Conservation (phyloP, 1,139 yeast species). For the Kurtzmaniella quercitrusa region DNA sequence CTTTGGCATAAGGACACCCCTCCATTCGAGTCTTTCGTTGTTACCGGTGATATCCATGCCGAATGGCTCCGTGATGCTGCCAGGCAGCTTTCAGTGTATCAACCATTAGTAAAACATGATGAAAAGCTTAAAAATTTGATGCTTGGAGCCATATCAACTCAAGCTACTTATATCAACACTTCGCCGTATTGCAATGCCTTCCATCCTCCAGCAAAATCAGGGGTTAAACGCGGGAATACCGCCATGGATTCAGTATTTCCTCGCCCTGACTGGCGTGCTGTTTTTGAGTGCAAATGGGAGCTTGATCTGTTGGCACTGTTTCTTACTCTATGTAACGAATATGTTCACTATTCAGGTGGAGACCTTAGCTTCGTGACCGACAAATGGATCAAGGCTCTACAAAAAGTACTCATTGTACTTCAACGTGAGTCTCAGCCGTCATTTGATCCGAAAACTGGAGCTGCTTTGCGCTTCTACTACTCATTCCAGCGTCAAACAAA, state of each 20-base stretch:
- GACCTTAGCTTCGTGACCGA: slow-evolving; percentile 49
- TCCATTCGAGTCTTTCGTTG: slow-evolving; percentile 45
- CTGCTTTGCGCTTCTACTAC: slow-evolving; percentile 48
- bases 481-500: slow-evolving; percentile 71
- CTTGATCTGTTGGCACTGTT: slow-evolving; percentile 84
- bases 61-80: slow-evolving; percentile 90
- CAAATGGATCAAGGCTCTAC: slow-evolving; percentile 60
- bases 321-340: slow-evolving; percentile 69
- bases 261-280: slow-evolving; percentile 61
- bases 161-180: slow-evolving; percentile 54
- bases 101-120: slow-evolving; percentile 55
- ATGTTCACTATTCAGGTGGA: slow-evolving; percentile 48
- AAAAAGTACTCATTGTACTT: slow-evolving; percentile 49
- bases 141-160: slow-evolving; percentile 78
- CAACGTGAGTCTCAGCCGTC: slow-evolving; percentile 63
- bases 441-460: slow-evolving; percentile 55
- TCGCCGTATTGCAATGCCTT: slow-evolving; percentile 89
- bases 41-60: slow-evolving; percentile 89
- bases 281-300: slow-evolving; percentile 89
- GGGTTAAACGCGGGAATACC: slow-evolving; percentile 48
- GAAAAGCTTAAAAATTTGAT: slow-evolving; percentile 47
- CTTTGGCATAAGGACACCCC: slow-evolving; percentile 54
- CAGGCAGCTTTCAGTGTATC: slow-evolving; percentile 75
- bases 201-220: slow-evolving; percentile 73
- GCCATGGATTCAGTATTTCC: slow-evolving; percentile 69